These are phyloP conservation scores for Diplotaxis tenuifolia DNA, from an alignment of 345 rosid genomes.

Conservation along the genomic window DNA sequence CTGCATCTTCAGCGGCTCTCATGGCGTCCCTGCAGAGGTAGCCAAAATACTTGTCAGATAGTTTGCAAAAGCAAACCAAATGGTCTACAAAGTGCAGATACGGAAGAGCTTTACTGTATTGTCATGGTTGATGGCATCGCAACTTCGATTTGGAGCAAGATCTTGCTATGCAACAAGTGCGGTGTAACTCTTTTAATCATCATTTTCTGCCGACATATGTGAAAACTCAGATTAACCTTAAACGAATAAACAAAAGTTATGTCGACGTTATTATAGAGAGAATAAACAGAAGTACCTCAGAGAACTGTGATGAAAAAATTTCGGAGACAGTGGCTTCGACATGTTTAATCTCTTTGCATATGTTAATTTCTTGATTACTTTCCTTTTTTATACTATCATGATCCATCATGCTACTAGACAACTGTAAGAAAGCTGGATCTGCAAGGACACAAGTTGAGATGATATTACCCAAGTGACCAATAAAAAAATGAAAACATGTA, in stretches of 20 bases:
- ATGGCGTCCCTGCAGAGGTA: constrained; percentile 52
- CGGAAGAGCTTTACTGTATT: constrained; percentile 34
- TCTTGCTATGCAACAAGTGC: constrained; percentile 65
- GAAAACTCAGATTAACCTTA: not conserved
- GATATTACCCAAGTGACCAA: not conserved
- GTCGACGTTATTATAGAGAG: not conserved
- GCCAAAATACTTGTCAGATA: constrained; percentile 6
- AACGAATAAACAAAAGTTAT: not conserved
- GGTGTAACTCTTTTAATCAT: constrained; percentile 57
- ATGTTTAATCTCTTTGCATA: constrained; percentile 42
- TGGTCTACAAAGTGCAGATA: not conserved
- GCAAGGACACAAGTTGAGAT: constrained; percentile 19
- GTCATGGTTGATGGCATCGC: constrained; percentile 39
- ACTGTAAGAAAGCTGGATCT: constrained; percentile 69
- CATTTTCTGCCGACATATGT: constrained; percentile 54
- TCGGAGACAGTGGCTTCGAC: constrained; percentile 48
- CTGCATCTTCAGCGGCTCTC: constrained; percentile 57
- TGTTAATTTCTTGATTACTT: constrained; percentile 26
- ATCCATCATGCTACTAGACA: constrained; percentile 36
- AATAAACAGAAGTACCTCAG: constrained; percentile 46
- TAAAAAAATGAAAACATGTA: not conserved
- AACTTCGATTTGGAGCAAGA: constrained; percentile 50
- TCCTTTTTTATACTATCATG: constrained; percentile 32
- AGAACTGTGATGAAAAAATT: constrained; percentile 46
- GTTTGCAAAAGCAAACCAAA: not conserved